phyloP scores from a whole-genome alignment of 2,329 filamentous ascomycete genomes.

The Juglanconis sp. region DNA sequence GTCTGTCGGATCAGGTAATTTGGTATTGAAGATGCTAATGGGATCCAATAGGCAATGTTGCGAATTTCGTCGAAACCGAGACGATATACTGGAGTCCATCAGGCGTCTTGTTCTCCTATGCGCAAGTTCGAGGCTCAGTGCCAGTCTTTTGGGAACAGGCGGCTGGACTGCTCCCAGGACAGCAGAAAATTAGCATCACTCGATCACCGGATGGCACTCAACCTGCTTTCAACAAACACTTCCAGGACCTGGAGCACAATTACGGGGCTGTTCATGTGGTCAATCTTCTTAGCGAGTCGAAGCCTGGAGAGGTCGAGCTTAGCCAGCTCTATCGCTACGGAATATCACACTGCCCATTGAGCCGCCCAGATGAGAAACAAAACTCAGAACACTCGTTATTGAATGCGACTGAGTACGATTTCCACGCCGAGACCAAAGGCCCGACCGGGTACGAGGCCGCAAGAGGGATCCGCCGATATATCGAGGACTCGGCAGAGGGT shows the following conservation, averaged over 20 bases:
- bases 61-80: slow-evolving; percentile 98
- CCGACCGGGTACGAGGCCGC: slow-evolving; percentile 87
- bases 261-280: slow-evolving; percentile 92
- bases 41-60: slow-evolving; percentile 64
- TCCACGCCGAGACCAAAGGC: slow-evolving; percentile 88
- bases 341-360: slow-evolving; percentile 70
- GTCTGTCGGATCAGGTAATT: neutral
- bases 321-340: slow-evolving; percentile 77
- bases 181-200: slow-evolving; percentile 92
- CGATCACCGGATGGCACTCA: slow-evolving; percentile 87
- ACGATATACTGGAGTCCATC: slow-evolving; percentile 84
- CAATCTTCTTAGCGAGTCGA: slow-evolving; percentile 88
- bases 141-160: slow-evolving; percentile 97
- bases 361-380: slow-evolving; percentile 52
- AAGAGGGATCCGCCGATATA: slow-evolving; percentile 74
- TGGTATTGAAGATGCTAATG: neutral
- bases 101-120: slow-evolving; percentile 83
- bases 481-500: slow-evolving; percentile 74
- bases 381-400: slow-evolving; percentile 71
- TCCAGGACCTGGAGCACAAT: slow-evolving; percentile 76
- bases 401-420: slow-evolving; percentile 85
- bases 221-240: slow-evolving; percentile 93
- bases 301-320: slow-evolving; percentile 80
- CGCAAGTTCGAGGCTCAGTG: slow-evolving; percentile 87
- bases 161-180: slow-evolving; percentile 79